Conservation (phyloP, 2,329 filamentous ascomycete species). For the Seiridium cupressi region DNA sequence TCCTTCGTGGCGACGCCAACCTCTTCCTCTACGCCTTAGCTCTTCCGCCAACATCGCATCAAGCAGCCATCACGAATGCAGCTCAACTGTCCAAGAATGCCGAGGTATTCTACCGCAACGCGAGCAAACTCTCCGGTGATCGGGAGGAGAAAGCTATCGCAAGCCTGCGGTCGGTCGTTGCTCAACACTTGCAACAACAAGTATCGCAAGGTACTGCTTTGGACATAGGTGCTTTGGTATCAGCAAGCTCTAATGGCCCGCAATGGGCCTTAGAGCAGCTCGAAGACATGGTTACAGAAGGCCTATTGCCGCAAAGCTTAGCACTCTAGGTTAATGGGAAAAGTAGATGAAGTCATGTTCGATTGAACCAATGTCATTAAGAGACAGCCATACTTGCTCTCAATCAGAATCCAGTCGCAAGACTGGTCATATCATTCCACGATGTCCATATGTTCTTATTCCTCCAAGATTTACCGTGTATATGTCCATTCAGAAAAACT, state of each 20-base stretch:
- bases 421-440: too few relatives aligned
- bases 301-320: constrained; percentile 9
- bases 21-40: constrained; percentile 23
- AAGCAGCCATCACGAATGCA: constrained; percentile 17
- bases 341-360: too few relatives aligned
- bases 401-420: too few relatives aligned
- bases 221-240: constrained; percentile 11
- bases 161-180: constrained; percentile 14
- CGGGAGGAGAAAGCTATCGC: constrained; percentile 16
- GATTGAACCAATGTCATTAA: too few relatives aligned
- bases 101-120: constrained; percentile 29
- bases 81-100: constrained; percentile 25
- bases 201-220: constrained; percentile 1
- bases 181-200: constrained; percentile 12
- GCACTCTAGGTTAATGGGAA: background rate
- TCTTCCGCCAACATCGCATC: constrained; percentile 19
- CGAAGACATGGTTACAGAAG: constrained; percentile 20
- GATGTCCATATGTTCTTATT: too few relatives aligned
- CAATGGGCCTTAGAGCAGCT: constrained; percentile 19
- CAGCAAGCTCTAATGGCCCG: constrained; percentile 11
- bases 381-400: too few relatives aligned
- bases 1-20: constrained; percentile 25
- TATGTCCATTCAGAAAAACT: too few relatives aligned
- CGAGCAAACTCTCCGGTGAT: constrained; percentile 18
- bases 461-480: too few relatives aligned